Evolutionary conservation across 2,329 filamentous ascomycete genomes (phyloP), one percentile per base, ranked within the genome.

Genomic region (Apiospora marii): DNA sequence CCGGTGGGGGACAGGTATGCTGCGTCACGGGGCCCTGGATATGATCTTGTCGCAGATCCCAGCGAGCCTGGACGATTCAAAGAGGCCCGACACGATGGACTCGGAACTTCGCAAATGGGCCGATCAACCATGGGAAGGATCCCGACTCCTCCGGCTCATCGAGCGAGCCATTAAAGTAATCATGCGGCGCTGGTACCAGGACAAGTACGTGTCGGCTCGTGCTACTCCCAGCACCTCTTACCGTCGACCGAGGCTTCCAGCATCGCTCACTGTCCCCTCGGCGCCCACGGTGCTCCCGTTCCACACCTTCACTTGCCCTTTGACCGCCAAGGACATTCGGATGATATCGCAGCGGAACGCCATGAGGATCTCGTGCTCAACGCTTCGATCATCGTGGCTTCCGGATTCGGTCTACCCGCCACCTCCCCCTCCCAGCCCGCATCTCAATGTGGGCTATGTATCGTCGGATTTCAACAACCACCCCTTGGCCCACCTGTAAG

Each of bases 381-480:
- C 96, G 0, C 84, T 99, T 22, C 91, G 92, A 72, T 91, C 95
- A 1, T 90, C 95, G 5, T 99, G 96, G 96, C 88, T 99, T 68
- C 92, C 96, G 8, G 80, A 84, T 67, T 91, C 91, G 0, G 93
- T 98, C 0, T 98, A 94, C 78, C 90, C 90, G n/a, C 96, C 96
- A 2, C 96, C 96, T 0, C 83, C 90, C 2, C 95, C 96, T 1
- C 96, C 96, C 1, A 88, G 86, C 61, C 95, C 95, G 0, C 90
- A 92, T 75, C 87, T 99, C n/a, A 96, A 94, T 76, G 91, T 99
- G 73, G 96, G 96, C 67, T 99, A 99, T 81, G 92, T 99, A 49
- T 98, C 96, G 4, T 98, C 96, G 0, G 96, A 99, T 83, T 99
- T 99, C 84, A 99, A 99, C 80, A 99, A 99, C 78, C 96, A 99